A percentile compares a stretch with the other conserved stretches of the same genome.
These are phyloP conservation scores for Fusarium fujikuroi DNA, from an alignment of 2,329 filamentous ascomycete genomes.

Conservation along the genomic window DNA sequence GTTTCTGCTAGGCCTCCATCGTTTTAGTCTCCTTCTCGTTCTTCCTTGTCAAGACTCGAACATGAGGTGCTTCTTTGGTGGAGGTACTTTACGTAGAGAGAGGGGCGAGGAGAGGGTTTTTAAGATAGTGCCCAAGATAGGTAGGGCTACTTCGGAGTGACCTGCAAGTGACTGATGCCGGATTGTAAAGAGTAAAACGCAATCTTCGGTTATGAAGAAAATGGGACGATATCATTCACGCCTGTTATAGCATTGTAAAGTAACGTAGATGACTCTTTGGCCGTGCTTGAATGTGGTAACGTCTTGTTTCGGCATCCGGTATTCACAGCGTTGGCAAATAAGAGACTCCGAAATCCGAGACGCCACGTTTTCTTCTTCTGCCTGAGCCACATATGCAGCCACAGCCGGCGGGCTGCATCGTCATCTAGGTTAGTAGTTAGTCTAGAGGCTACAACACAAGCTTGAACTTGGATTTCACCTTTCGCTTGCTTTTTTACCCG, in stretches of 20 bases:
- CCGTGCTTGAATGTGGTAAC: conserved; percentile 27
- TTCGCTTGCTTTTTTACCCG: not conserved
- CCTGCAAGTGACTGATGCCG: not conserved
- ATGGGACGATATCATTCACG: not conserved
- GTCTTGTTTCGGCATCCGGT: not conserved
- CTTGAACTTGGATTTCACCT: conserved; percentile 5
- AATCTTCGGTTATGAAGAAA: not conserved
- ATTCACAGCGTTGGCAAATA: conserved; percentile 16
- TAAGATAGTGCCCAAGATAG: conserved; percentile 15
- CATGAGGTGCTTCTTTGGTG: conserved; percentile 24
- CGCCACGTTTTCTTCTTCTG: conserved; percentile 7
- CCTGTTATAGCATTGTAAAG: conserved; percentile 1
- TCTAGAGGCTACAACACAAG: not conserved
- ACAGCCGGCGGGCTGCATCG: conserved; percentile 13
- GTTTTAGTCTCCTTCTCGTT: conserved; percentile 2
- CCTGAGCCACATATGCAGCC: conserved; percentile 14
- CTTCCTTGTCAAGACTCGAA: conserved; percentile 27
- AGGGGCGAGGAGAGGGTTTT: conserved; percentile 29
- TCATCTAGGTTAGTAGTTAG: not conserved
- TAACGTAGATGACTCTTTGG: conserved; percentile 34
- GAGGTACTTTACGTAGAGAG: conserved; percentile 31
- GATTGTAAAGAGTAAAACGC: not conserved
- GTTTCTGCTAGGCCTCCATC: conserved; percentile 28
- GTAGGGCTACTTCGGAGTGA: conserved; percentile 9
- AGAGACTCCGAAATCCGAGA: conserved; percentile 12